Evolutionary conservation across 1,284 basidiomycete genomes (phyloP).

Genomic region (Hemileccinum hortonii): DNA sequence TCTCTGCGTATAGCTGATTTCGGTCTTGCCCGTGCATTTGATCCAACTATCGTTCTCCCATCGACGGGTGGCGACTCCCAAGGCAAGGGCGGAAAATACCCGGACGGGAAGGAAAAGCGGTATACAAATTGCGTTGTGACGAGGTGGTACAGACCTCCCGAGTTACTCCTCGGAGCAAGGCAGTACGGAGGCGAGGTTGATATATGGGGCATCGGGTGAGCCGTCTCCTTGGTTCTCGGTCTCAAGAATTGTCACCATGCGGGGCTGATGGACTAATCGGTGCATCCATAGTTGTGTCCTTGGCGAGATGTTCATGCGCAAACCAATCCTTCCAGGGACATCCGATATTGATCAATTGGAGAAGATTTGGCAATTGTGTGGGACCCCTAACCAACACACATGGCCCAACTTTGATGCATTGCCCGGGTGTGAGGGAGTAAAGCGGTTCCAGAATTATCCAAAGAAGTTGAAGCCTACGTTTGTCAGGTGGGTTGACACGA

Average conservation of each 20-base stretch:
- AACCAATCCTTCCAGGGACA: conserved; percentile 85
- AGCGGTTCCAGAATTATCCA: conserved; percentile 51
- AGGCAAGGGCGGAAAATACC: conserved; percentile 41
- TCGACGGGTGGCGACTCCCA: conserved; percentile 21
- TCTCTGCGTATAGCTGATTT: conserved; percentile 92
- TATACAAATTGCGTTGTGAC: conserved; percentile 99
- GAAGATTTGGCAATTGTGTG: conserved; percentile 88
- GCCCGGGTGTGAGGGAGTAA: conserved; percentile 80
- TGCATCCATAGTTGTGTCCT: conserved; percentile 71
- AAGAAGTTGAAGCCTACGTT: conserved; percentile 58
- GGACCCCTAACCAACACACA: conserved; percentile 76
- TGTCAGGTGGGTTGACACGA: conserved; percentile 49
- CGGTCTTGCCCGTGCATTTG: conserved; percentile 84
- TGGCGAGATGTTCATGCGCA: conserved; percentile 91
- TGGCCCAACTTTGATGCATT: conserved; percentile 82
- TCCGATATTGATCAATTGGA: conserved; percentile 90
- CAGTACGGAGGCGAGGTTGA: conserved; percentile 94
- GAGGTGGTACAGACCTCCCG: conserved; percentile 96
- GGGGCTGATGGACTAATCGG: conserved; percentile 1
- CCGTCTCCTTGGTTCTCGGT: conserved; percentile 15
- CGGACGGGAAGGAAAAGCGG: conserved; percentile 57
- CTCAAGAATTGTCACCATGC: neutral
- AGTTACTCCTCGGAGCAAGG: conserved; percentile 86
- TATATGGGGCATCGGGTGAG: conserved; percentile 96
- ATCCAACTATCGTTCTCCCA: conserved; percentile 45